These are phyloP conservation scores for Hypericum perforatum DNA, from an alignment of 345 rosid species.

Conservation along the genomic window DNA sequence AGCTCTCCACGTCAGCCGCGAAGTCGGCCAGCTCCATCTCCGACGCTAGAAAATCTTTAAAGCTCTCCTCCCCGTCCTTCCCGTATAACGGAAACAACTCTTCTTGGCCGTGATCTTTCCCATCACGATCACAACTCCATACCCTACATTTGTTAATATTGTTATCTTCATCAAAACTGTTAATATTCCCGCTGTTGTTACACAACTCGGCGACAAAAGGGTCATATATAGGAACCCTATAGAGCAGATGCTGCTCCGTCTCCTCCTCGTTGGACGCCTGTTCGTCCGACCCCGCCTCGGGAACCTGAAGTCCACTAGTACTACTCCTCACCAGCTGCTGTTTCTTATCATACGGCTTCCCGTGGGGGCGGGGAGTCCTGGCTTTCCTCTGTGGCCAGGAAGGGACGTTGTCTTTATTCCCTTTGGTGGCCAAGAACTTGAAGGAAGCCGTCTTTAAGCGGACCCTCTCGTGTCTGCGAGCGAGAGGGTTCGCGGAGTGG, in stretches of 20 bases:
- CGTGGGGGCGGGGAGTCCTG: conserved; percentile 74
- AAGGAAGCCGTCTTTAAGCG: conserved; percentile 53
- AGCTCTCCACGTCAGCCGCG: conserved; percentile 76
- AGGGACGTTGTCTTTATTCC: neutral
- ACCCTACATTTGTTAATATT: conserved; percentile 17
- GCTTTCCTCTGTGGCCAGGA: conserved; percentile 35
- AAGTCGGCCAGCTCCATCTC: conserved; percentile 82
- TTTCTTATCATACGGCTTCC: no score
- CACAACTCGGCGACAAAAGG: conserved; percentile 46
- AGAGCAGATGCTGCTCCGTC: conserved; percentile 54
- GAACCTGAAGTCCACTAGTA: conserved; percentile 40
- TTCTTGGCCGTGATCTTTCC: conserved; percentile 7
- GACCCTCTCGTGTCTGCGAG: conserved; percentile 75
- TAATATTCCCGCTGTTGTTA: neutral
- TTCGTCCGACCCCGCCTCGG: conserved; percentile 65
- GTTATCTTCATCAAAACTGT: conserved; percentile 5
- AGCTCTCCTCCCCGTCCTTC: conserved; percentile 8
- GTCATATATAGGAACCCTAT: conserved; percentile 74
- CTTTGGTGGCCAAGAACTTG: conserved; percentile 12
- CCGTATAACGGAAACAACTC: conserved; percentile 6
- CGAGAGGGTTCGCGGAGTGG: conserved; percentile 82
- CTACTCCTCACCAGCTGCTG: conserved; percentile 3
- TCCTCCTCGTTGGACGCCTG: conserved; percentile 41
- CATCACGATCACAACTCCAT: neutral
- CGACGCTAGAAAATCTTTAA: conserved; percentile 56